A percentile compares a stretch with the other conserved stretches of the same genome.
phyloP scores from a whole-genome alignment of 2,329 filamentous ascomycete species.

The Hymenoscyphus fraxineus region DNA sequence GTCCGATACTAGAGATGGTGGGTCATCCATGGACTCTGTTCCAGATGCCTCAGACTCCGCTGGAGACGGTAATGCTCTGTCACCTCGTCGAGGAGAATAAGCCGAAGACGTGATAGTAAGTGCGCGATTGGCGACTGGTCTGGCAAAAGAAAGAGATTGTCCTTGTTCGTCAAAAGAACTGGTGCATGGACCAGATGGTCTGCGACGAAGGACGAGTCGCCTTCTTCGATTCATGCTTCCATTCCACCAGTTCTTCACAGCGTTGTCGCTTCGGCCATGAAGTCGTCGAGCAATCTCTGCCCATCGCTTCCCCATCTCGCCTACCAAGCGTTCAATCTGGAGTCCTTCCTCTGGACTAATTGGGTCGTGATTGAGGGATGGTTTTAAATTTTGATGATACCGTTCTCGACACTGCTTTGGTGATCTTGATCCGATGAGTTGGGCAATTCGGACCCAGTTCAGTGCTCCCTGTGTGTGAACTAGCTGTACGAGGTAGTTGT shows the following conservation, averaged over 20 bases:
- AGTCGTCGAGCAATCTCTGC: conserved; percentile 84
- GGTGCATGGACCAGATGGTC: conserved; percentile 26
- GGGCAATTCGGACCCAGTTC: conserved; percentile 88
- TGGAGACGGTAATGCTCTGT: conserved; percentile 61
- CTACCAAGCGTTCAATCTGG: conserved; percentile 73
- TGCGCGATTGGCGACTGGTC: conserved; percentile 21
- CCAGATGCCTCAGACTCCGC: conserved; percentile 60
- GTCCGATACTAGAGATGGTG: conserved; percentile 70
- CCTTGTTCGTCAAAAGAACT: conserved; percentile 31
- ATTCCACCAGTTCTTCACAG: conserved; percentile 98
- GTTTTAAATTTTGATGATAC: conserved; percentile 90
- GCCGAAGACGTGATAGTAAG: conserved; percentile 26
- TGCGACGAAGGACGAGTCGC: conserved; percentile 33
- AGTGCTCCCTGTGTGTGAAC: conserved; percentile 69
- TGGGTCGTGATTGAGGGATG: conserved; percentile 66
- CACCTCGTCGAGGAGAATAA: conserved; percentile 38
- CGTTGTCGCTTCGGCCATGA: conserved; percentile 85
- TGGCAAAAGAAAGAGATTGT: conserved; percentile 34
- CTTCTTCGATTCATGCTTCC: conserved; percentile 79
- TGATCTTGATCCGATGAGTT: conserved; percentile 70
- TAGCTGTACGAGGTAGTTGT: conserved; percentile 64
- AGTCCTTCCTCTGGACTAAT: conserved; percentile 68
- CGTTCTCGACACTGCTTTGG: conserved; percentile 95
- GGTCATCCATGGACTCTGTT: conserved; percentile 52
- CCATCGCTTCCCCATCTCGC: conserved; percentile 80